Percentiles rank a stretch among this genome's conserved stretches.
Conservation (phyloP, 305 asterid genomes). For the Solanum hybrid region DNA sequence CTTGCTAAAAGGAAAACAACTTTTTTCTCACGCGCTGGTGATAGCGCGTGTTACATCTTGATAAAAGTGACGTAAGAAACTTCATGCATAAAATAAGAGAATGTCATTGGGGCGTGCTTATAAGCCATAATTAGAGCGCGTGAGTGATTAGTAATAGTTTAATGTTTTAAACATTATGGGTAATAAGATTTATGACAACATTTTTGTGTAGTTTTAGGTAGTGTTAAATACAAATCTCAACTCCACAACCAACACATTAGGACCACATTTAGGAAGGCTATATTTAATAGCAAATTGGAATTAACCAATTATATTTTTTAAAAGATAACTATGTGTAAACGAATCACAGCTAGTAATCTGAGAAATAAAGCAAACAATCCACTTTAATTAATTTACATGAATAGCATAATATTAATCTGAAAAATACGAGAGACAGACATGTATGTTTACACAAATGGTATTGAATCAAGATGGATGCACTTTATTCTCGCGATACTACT, state of each 20-base stretch:
- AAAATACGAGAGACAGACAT: background rate
- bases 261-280: background rate
- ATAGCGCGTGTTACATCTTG: background rate
- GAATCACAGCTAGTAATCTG: background rate
- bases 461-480: background rate
- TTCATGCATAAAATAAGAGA: background rate
- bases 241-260: background rate
- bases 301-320: background rate
- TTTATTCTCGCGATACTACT: fast-evolving
- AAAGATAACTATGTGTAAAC: background rate
- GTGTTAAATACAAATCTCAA: background rate
- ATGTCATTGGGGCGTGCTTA: background rate
- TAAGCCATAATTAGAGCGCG: background rate
- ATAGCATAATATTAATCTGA: background rate
- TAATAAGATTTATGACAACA: background rate
- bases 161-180: background rate
- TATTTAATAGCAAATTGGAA: background rate
- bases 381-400: background rate
- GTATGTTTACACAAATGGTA: background rate
- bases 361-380: background rate
- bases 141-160: background rate
- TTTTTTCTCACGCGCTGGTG: background rate
- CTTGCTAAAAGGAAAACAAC: slow-evolving; percentile 1
- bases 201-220: slow-evolving; percentile 4
- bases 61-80: background rate